A percentile compares a stretch with the other conserved stretches of the same genome.
Evolutionary conservation across 306 rosid genomes (phyloP).

Genomic region (Malus domestica): DNA sequence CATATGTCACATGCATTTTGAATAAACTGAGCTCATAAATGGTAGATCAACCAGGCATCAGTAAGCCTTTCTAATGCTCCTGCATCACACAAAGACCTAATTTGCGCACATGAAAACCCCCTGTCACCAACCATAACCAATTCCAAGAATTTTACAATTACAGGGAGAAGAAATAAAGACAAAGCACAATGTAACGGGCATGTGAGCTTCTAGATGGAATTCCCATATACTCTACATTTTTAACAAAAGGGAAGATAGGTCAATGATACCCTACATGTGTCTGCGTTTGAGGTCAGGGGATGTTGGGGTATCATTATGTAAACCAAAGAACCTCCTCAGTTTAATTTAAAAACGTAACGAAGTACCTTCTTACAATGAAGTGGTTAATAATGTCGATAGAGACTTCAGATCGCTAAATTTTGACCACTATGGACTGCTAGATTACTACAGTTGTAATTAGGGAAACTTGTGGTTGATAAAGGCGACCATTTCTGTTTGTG

Average conservation of each 20-base stretch:
- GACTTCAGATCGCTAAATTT: not conserved
- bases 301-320: not conserved
- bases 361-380: not conserved
- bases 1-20: not conserved
- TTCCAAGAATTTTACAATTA: not conserved
- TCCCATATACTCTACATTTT: not conserved
- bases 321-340: not conserved
- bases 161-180: not conserved
- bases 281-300: not conserved
- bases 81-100: not conserved
- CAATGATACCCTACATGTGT: not conserved
- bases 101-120: not conserved
- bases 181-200: not conserved
- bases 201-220: not conserved
- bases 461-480: not conserved
- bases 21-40: not conserved
- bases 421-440: not conserved
- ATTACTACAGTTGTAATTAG: not conserved
- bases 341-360: not conserved
- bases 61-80: not conserved
- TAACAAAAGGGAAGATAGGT: not conserved
- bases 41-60: not conserved
- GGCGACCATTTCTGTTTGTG: not conserved
- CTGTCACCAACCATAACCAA: not conserved
- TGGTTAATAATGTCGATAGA: not conserved